Percentiles rank a stretch among this genome's conserved stretches.
Conservation (phyloP, 495 filamentous ascomycete genomes). For the Aspergillus campestris region DNA sequence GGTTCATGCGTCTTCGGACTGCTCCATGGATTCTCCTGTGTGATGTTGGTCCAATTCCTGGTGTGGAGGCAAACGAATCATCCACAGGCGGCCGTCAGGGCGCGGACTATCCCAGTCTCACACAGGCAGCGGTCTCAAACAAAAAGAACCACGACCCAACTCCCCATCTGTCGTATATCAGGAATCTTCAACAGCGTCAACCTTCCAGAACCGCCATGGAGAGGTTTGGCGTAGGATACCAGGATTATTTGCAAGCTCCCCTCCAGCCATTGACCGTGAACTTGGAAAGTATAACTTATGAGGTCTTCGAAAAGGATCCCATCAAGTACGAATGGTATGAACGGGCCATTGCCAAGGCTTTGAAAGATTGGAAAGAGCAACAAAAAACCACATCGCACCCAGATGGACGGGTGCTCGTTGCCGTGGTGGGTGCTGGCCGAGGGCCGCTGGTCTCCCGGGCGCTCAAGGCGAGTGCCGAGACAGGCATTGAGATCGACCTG, state of each 20-base stretch:
- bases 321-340: slow-evolving; percentile 98
- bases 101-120: slow-evolving; percentile 56
- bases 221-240: slow-evolving; percentile 66
- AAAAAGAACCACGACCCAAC: slow-evolving; percentile 49
- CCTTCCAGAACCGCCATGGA: slow-evolving; percentile 56
- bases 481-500: slow-evolving; percentile 68
- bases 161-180: slow-evolving; percentile 71
- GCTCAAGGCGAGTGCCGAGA: slow-evolving; percentile 64
- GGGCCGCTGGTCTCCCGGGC: slow-evolving; percentile 86
- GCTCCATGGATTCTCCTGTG: slow-evolving; percentile 74
- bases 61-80: slow-evolving; percentile 34
- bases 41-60: slow-evolving; percentile 63
- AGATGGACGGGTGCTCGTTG: slow-evolving; percentile 68
- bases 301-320: slow-evolving; percentile 97
- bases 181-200: slow-evolving; percentile 76
- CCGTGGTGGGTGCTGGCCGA: slow-evolving; percentile 86
- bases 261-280: slow-evolving; percentile 94
- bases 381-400: slow-evolving; percentile 63
- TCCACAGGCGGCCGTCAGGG: slow-evolving; percentile 24
- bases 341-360: slow-evolving; percentile 67
- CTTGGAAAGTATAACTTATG: slow-evolving; percentile 92
- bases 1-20: slow-evolving; percentile 74
- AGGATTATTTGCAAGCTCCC: slow-evolving; percentile 92
- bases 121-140: slow-evolving; percentile 46
- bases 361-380: slow-evolving; percentile 68